phyloP scores from a whole-genome alignment of 2,329 filamentous ascomycete genomes.

The Colletotrichum chlorophyti region DNA sequence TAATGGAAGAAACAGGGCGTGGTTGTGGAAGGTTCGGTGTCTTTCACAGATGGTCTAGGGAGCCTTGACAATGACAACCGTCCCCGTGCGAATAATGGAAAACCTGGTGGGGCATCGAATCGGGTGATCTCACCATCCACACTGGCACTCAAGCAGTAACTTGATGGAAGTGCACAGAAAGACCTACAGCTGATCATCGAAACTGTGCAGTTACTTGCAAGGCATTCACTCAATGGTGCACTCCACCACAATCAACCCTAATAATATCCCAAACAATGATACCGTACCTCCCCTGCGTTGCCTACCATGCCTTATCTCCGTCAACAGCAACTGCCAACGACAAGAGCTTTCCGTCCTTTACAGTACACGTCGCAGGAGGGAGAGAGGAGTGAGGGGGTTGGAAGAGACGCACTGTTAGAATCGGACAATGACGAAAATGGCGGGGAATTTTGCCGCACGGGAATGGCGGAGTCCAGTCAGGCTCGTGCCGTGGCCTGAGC shows the following conservation, averaged over 20 bases:
- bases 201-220: not conserved
- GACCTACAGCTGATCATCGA: no score
- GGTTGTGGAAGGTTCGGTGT: conserved; percentile 35
- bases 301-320: not conserved
- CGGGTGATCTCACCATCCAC: conserved; percentile 29
- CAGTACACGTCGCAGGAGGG: no score
- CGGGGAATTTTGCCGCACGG: conserved; percentile 22
- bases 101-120: conserved; percentile 25
- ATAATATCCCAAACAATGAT: no score
- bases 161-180: conserved; percentile 27
- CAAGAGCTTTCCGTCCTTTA: not conserved
- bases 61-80: conserved; percentile 14
- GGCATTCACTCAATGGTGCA: not conserved
- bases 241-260: no score
- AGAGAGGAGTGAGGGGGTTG: not conserved
- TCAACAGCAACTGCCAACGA: not conserved
- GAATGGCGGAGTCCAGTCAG: conserved; percentile 28
- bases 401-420: not conserved
- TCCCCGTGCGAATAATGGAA: conserved; percentile 15
- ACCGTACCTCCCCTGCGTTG: not conserved
- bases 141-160: conserved; percentile 12
- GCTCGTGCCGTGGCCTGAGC: conserved; percentile 22
- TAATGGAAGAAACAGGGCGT: conserved; percentile 25
- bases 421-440: conserved; percentile 27
- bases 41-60: conserved; percentile 14